phyloP scores from a whole-genome alignment of 305 asterid genomes.

The Fraxinus baroniana region DNA sequence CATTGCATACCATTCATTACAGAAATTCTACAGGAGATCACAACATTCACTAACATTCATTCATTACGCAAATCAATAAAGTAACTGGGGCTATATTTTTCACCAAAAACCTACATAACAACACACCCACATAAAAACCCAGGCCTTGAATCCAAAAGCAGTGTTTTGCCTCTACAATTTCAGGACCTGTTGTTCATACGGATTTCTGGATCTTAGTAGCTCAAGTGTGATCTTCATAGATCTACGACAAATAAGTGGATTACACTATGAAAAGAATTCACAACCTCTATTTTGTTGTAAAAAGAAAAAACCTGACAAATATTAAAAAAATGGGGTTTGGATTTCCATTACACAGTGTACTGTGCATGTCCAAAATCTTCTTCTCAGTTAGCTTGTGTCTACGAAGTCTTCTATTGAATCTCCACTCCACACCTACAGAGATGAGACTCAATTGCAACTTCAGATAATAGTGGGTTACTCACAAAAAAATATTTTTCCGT shows the following conservation, averaged over 20 bases:
- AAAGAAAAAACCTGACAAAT: no score
- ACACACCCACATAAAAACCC: no score
- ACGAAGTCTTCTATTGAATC: neutral
- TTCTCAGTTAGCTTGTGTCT: neutral
- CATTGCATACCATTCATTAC: no score
- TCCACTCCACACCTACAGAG: neutral
- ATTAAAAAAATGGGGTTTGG: neutral
- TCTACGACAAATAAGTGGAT: neutral
- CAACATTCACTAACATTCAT: no score
- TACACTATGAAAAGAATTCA: neutral
- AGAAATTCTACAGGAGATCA: no score
- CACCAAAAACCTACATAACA: no score
- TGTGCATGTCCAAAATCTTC: neutral
- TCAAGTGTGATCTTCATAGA: neutral
- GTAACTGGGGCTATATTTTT: no score
- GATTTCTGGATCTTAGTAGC: neutral
- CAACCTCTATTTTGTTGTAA: neutral
- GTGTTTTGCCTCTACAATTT: neutral
- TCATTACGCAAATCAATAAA: no score
- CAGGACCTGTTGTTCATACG: neutral
- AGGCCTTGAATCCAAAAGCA: no score
- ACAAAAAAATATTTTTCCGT: no score
- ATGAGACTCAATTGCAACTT: neutral
- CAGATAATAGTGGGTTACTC: neutral
- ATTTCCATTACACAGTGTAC: neutral